Evolutionary conservation across 805 yeast genomes (phyloP), one percentile per base, ranked within the genome.

Genomic region (Cyberlindnera samutprakarnensis): DNA sequence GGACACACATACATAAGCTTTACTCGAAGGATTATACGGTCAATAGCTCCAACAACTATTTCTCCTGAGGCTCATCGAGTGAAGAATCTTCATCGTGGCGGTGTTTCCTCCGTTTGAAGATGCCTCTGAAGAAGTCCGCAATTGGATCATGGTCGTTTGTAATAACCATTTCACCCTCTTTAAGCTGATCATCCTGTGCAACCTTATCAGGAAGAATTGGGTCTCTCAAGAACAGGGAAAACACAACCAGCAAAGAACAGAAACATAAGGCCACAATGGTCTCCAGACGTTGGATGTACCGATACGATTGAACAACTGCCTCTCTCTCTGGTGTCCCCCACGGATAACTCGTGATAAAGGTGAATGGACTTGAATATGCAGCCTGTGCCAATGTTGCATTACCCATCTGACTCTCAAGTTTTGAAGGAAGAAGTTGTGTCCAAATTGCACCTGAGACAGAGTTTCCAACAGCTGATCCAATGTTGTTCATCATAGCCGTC

Each of bases 361-460:
- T 53, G 41, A 66, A 65, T 21, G 87, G 87, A 13, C 65, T 53
- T 3, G 61, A 62, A 45, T 75, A 77, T 11, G 75, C 78, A 3
- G 35, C 38, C 0, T 55, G 41, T 7, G 74, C 73, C 13, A 67
- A 38, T 0, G 64, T 52, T 1, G 54, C 44, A 35, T 68, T 61
- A 8, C 51, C 47, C 44, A 44, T 62, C 38, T 35, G 57, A 43
- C 28, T 59, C 54, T 21, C 46, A 34, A 30, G 75, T 53, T 43
- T 64, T 49, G 16, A 49, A 45, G 48, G 79, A 46, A 80, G 58
- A n/a, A 63, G 49, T 42, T 75, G 73, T 13, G 83, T 71, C 84
- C 85, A 79, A 23, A 79, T 63, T 16, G 85, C 84, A 46, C 85
- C 87, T 14, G 82, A 67, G 14, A 79, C 70, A 15, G 79, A 51